Percentiles rank a stretch among this genome's conserved stretches.
phyloP scores from a whole-genome alignment of 805 yeast species.

The Starmerella apicola region DNA sequence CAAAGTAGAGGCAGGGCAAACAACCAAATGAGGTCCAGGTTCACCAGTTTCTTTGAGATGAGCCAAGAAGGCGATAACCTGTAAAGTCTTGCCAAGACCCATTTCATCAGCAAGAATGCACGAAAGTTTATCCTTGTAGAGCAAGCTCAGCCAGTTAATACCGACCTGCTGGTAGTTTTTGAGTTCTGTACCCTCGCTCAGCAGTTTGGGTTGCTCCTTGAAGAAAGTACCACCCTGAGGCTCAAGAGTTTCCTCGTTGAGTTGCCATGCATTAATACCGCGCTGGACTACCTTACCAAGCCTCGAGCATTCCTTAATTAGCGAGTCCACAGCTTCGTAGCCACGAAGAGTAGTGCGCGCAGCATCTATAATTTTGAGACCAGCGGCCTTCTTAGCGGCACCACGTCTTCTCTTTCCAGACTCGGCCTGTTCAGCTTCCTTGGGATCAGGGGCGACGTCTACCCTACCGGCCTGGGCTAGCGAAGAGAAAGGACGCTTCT shows the following conservation, averaged over 20 bases:
- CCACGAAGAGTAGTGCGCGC: constrained; percentile 65
- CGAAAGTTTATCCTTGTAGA: constrained; percentile 67
- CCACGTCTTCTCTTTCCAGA: constrained; percentile 28
- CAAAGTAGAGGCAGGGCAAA: constrained; percentile 91
- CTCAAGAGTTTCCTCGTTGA: constrained; percentile 56
- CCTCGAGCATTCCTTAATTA: constrained; percentile 68
- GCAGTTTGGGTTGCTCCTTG: constrained; percentile 55
- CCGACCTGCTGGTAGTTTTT: constrained; percentile 96
- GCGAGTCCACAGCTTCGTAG: constrained; percentile 87
- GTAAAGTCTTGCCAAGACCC: constrained; percentile 95
- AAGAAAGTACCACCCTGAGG: constrained; percentile 32
- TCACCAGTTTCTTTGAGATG: constrained; percentile 58
- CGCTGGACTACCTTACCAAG: constrained; percentile 58
- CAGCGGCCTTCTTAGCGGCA: constrained; percentile 44
- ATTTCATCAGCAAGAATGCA: constrained; percentile 97
- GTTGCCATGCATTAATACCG: constrained; percentile 82
- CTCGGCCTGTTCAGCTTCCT: constrained; percentile 20
- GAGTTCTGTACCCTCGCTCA: constrained; percentile 52
- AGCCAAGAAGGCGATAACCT: constrained; percentile 85
- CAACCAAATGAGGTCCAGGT: constrained; percentile 77
- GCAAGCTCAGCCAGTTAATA: constrained; percentile 75
- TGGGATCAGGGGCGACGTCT: constrained; percentile 34
- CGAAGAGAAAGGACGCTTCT: constrained; percentile 54
- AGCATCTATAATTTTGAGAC: constrained; percentile 61
- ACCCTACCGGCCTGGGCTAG: constrained; percentile 48